Base-by-base conservation (phyloP, 83 land plant genomes). In the Diphasiastrum complanatum region DNA sequence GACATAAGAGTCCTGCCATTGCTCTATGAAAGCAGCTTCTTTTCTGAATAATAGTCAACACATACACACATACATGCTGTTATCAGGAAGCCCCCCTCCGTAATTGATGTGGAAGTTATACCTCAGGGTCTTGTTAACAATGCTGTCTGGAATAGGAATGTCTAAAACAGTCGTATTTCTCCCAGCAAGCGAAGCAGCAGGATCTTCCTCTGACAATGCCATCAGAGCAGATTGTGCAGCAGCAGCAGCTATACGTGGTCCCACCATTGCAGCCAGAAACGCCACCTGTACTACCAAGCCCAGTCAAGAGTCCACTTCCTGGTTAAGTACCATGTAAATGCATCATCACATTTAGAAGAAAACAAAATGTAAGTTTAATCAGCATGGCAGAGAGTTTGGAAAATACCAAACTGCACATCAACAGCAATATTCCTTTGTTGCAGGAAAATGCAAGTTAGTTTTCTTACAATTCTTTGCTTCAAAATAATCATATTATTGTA, bases 201-300 rank as follows among this genome's bases (percentile, higher is more conserved):
- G 83, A 61, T 75, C 71, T 27, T 79, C 73, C 50, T 75, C 73
- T 51, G 78, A 62, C 48, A 85, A 38, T 36, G 83, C 75, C 45
- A 77, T 83, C 33, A 87, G 62, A 33, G 95, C 83, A 68, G 78
- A 65, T 11, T 72, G 87, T 19, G 76, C 76, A 68, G 89, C 70
- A 45, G 80, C 79, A 28, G 74, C 62, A 37, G 80, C 87, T 47
- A 51, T 63, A 60, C 68, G 76, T 47, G 84, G 75, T 45, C 74
- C 87, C 29, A 83, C 87, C 78, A 91, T 57, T 2, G 76, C 81
- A 56, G 86, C 78, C 46, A 91, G 71, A 54, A 80, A 91, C 35
- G 77, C 85, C 38, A 85, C 97, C 97, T 91, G 77, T 38, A 69
- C 38, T 14, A 48, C 23, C 51, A 48, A n/a, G n/a, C n/a, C n/a